Base-by-base conservation (phyloP, 2,329 filamentous ascomycete species). In the Rutstroemia sydowiana region DNA sequence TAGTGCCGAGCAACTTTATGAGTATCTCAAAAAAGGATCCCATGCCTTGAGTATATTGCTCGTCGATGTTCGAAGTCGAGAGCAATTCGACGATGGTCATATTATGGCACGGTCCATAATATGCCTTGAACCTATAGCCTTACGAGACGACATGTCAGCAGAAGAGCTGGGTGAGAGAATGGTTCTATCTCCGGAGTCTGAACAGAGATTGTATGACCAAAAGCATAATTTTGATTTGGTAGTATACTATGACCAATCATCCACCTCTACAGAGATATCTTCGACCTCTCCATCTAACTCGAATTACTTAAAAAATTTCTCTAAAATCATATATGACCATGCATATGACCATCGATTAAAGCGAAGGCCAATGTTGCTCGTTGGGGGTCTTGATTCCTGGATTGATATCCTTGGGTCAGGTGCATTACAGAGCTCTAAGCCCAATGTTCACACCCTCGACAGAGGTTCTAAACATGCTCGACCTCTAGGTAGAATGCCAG, bases 321-420 rank as follows among this genome's bases (percentile, higher is more conserved):
- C 86, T 63, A 84, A 89, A 56, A 90, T 92, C 0, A 72, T 98
- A 3, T 82, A 84, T 48, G 84, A 93, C 52, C 95, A 91, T 68
- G 95, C 91, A 59, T 87, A 85, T 53, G 82, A 84, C 14, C 88
- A 86, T 59, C 84, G 85, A 9, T 70, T 95, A 30, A 85, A 81
- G 53, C 76, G 82, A 23, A 76, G 79, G 3, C 91, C 92, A 0
- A 87, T 89, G 51, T 74, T 98, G 30, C 73, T 98, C 1, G 73
- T 79, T 48, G 93, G 93, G 16, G 93, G 93, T 0, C 68, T 98
- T 10, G 82, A 91, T 60, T 87, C 89, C 4, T 98, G 93, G 93
- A 72, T 82, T 16, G 85, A 93, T 61, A 70, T 93, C n/a, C 75
- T 95, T 61, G 92, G 93, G 45, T 42, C 62, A 47, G 58, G 56